phyloP scores from a whole-genome alignment of 345 rosid genomes.

The Rhodamnia argentea region DNA sequence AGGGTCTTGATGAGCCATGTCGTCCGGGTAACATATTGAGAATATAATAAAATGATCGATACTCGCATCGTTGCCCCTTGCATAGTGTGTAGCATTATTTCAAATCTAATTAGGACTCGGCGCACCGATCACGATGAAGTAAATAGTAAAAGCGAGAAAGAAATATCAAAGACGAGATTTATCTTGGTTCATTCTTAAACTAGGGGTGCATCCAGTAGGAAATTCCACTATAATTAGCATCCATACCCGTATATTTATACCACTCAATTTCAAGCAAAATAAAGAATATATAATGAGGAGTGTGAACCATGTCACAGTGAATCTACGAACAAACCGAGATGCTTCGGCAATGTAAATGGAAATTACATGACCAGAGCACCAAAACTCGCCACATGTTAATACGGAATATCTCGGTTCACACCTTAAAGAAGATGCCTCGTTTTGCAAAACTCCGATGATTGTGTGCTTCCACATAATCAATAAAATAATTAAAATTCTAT shows the following conservation, averaged over 20 bases:
- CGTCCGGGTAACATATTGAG: background rate
- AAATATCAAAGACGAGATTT: too few relatives aligned
- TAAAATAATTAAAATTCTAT: background rate
- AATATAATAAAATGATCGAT: too few relatives aligned
- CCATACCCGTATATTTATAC: too few relatives aligned
- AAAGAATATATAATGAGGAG: too few relatives aligned
- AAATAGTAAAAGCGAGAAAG: too few relatives aligned
- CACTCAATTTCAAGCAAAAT: too few relatives aligned
- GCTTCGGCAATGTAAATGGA: background rate
- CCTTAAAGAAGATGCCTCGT: background rate
- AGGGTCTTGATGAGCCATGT: background rate
- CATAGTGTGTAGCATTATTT: background rate
- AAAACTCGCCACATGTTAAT: background rate
- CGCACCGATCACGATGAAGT: too few relatives aligned
- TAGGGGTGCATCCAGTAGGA: too few relatives aligned
- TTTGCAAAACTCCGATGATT: background rate
- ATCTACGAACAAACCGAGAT: background rate
- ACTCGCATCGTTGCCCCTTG: background rate
- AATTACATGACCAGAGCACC: background rate
- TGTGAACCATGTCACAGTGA: too few relatives aligned
- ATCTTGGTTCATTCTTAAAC: too few relatives aligned
- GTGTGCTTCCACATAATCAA: background rate
- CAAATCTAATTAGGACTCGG: too few relatives aligned
- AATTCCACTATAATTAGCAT: too few relatives aligned
- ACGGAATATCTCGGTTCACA: background rate